phyloP scores from a whole-genome alignment of 2,329 filamentous ascomycete species.

The Sclerotinia minor region DNA sequence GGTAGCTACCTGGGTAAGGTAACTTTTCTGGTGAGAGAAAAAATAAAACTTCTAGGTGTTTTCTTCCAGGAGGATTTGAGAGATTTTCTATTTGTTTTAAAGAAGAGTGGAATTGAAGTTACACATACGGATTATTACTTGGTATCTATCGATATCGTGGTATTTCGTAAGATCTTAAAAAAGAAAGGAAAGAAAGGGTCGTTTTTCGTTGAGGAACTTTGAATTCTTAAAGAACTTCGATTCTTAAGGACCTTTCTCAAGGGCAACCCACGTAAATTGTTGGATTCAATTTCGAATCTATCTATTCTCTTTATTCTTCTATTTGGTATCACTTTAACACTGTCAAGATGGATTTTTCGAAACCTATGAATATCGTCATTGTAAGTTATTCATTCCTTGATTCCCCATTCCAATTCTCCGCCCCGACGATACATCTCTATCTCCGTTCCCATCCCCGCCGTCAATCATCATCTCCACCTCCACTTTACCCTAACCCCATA shows the following conservation, averaged over 20 bases:
- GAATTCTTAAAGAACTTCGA: not conserved
- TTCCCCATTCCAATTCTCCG: not conserved
- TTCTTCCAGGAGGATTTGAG: too few relatives aligned
- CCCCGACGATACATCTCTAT: not conserved
- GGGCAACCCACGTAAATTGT: not conserved
- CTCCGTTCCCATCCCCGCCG: not conserved
- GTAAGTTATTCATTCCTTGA: not conserved
- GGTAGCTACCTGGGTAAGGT: too few relatives aligned
- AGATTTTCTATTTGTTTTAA: too few relatives aligned
- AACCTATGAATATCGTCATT: constrained; percentile 16
- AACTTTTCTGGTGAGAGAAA: too few relatives aligned
- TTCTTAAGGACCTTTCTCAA: not conserved
- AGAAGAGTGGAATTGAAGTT: too few relatives aligned
- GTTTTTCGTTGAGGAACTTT: not conserved
- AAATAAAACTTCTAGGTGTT: too few relatives aligned
- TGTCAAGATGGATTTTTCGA: constrained; percentile 12
- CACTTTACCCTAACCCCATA: not conserved
- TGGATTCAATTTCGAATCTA: not conserved
- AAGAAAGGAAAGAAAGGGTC: too few relatives aligned
- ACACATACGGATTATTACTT: too few relatives aligned
- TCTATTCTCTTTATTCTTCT: not conserved
- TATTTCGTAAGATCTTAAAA: too few relatives aligned
- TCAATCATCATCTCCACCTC: not conserved
- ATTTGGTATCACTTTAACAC: not conserved
- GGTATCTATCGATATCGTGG: too few relatives aligned